Evolutionary conservation across 2,329 filamentous ascomycete species (phyloP), one percentile per base, ranked within the genome.

Genomic region (Emmonsiellopsis sp.): DNA sequence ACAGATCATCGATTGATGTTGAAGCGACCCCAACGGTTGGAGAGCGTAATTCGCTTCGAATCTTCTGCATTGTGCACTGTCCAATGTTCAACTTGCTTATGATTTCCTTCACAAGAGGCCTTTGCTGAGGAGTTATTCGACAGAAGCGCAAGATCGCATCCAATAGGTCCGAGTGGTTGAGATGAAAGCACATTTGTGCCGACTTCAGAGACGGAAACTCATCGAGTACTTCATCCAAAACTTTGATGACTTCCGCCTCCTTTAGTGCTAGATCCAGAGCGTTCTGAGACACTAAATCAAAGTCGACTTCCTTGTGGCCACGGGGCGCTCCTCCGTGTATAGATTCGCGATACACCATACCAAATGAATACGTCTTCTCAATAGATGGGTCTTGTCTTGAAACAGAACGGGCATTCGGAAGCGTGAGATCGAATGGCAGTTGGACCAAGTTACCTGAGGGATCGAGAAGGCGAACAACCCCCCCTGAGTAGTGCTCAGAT

Each of bases 191-290:
- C 82, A 96, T 89, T 30, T 83, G 81, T 2, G 79, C 79, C 0
- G 82, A 78, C 8, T 81, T 79, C 10, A 95, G 75, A 2, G 85
- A 83, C 0, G 91, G 91, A 58, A 97, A 91, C 5, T 85, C 80
- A 48, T 84, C 79, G 13, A 94, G 80, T 41, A 96, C 86, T 66
- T 98, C 93, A 65, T 98, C 93, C 20, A 97, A 74, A 2, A 97
- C 91, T 63, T 96, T 97, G 61, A 98, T 81, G 0, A 90, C 85
- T 69, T 97, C 92, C 0, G 92, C 92, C 69, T 98, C 93, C 63
- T 95, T 94, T 53, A 96, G 70, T 1, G 90, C 86, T 45, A 95
- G 75, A 63, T 97, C 90, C 5, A 90, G 71, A 1, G 86, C 85
- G 61, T 91, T 85, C 44, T 82, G 80, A 0, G 90, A 92, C n/a